Evolutionary conservation across 2,329 filamentous ascomycete genomes (phyloP).

Genomic region (Fusarium subtropicale): DNA sequence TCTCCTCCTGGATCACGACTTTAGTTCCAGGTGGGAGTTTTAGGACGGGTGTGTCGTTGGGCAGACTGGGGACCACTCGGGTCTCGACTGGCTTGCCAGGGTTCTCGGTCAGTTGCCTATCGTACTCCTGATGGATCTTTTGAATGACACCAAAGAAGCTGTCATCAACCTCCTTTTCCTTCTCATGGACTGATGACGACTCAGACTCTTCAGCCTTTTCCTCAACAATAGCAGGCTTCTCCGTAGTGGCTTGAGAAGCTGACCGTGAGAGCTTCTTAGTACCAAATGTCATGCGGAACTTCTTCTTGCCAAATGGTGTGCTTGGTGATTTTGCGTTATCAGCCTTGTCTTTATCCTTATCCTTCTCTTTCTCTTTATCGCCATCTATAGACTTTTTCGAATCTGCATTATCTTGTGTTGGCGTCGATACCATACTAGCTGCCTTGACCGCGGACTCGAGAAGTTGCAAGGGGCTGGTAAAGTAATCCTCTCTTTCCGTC

Average conservation of each 20-base stretch:
- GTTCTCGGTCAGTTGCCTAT: constrained; percentile 70
- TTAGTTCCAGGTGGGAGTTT: constrained; percentile 76
- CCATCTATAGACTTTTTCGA: constrained; percentile 63
- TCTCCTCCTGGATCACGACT: constrained; percentile 77
- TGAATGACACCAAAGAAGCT: constrained; percentile 79
- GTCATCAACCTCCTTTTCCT: constrained; percentile 79
- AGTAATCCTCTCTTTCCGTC: constrained; percentile 79
- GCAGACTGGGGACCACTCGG: constrained; percentile 74
- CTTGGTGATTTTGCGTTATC: constrained; percentile 67
- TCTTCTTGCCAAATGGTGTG: constrained; percentile 85
- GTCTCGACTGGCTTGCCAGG: constrained; percentile 69
- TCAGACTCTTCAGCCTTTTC: constrained; percentile 80
- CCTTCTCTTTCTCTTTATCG: constrained; percentile 60
- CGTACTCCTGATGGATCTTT: constrained; percentile 78
- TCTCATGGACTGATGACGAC: constrained; percentile 73
- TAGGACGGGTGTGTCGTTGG: constrained; percentile 80
- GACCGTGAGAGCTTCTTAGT: constrained; percentile 86
- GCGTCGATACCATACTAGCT: constrained; percentile 60
- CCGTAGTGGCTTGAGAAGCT: constrained; percentile 66
- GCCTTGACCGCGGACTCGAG: constrained; percentile 60
- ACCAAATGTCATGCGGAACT: constrained; percentile 85
- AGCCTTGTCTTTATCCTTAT: constrained; percentile 59
- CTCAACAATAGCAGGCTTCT: constrained; percentile 79
- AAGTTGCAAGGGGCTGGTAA: constrained; percentile 70
- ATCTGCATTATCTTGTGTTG: constrained; percentile 60